Evolutionary conservation across 2,329 filamentous ascomycete species (phyloP), one percentile per base, ranked within the genome.

Genomic region (Huntiella omanensis): DNA sequence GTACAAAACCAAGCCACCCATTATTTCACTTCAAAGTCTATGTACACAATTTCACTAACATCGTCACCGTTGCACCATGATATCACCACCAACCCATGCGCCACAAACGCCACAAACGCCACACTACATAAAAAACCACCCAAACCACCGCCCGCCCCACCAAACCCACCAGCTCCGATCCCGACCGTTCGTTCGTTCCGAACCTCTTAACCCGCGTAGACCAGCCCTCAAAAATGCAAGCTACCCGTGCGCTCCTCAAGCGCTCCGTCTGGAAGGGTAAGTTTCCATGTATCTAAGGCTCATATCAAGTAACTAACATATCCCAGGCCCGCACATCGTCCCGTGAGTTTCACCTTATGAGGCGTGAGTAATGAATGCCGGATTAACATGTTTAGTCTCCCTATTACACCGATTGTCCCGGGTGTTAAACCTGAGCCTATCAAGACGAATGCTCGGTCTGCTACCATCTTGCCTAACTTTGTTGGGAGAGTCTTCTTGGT

Each of bases 391-490:
- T 47, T 52, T 54, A 76, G 72, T 47, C 69, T 76, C 50, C 82
- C 71, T n/a, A 81, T 86, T 54, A 65, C 73, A 57, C 64, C 66
- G 56, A 70, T 62, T 34, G 71, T 68, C 56, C 61, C 70, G 4
- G 79, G 78, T 56, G 69, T 83, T 55, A 71, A 70, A 52, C 67
- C 73, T 3, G 74, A 73, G 35, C 80, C 84, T 10, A 87, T 95
- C 60, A 78, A 75, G 57, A 95, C 87, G 12, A 83, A 88, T 61
- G 86, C 86, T 34, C 83, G 87, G 53, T 74, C 80, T 48, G 87
- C 87, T 32, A 93, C 86, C 4, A 91, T 95, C 56, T 71, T 94
- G 48, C 87, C 87, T 52, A 92, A 83, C 63, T 94, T 94, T 59
- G 84, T 95, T 46, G 86, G 86, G 11, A 67, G 93, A 56, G 79